phyloP scores from a whole-genome alignment of 768 basidiomycete species.

The Xerocomellus chrysenteron region DNA sequence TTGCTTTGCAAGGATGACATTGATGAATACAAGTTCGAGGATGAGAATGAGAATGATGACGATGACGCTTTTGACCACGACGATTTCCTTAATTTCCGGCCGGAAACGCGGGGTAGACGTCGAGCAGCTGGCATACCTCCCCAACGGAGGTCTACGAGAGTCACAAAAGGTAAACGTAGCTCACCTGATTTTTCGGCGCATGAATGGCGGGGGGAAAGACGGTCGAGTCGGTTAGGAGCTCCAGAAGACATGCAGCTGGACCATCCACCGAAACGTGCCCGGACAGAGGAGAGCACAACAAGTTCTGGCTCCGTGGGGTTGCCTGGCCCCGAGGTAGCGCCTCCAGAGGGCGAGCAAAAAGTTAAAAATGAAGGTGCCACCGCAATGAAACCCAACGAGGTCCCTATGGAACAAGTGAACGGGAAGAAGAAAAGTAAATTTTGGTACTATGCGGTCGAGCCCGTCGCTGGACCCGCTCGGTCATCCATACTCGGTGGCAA shows the following conservation, averaged over 20 bases:
- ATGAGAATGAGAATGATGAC: slow-evolving; percentile 67
- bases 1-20: slow-evolving; percentile 48
- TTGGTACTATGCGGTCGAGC: slow-evolving; percentile 88
- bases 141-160: slow-evolving; percentile 56
- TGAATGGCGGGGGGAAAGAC: slow-evolving; percentile 73
- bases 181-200: slow-evolving; percentile 49
- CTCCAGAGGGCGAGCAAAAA: slow-evolving; percentile 38
- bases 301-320: slow-evolving; percentile 46
- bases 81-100: slow-evolving; percentile 37
- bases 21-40: slow-evolving; percentile 66
- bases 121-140: slow-evolving; percentile 35
- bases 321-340: slow-evolving; percentile 24
- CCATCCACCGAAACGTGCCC: slow-evolving; percentile 63
- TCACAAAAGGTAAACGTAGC: slow-evolving; percentile 50
- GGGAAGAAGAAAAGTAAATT: slow-evolving; percentile 86
- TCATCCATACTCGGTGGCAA: slow-evolving; percentile 14
- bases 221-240: slow-evolving; percentile 66
- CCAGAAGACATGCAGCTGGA: slow-evolving; percentile 52
- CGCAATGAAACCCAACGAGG: slow-evolving; percentile 67
- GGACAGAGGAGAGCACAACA: slow-evolving; percentile 72
- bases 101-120: slow-evolving; percentile 44
- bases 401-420: slow-evolving; percentile 70
- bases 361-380: slow-evolving; percentile 60
- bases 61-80: slow-evolving; percentile 52
- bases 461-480: slow-evolving; percentile 39